Base-by-base conservation (phyloP, 2,329 filamentous ascomycete species). In the Pseudogymnoascus sp. region DNA sequence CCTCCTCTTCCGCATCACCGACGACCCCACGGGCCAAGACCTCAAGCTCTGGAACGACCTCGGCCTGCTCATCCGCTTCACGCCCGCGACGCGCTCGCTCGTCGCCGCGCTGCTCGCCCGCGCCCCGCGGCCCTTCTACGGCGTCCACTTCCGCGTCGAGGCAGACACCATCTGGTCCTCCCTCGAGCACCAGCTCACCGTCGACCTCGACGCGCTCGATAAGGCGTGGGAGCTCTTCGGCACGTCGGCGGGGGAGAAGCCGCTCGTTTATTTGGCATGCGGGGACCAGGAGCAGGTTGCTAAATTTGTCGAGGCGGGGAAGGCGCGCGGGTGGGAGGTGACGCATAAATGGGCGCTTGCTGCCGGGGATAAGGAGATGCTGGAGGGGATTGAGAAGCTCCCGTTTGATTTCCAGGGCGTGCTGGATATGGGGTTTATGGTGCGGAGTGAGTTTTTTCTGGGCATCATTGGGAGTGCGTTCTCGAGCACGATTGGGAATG, bases 131-230 rank as follows among this genome's bases (percentile, higher is more conserved):
- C 69, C 71, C 14, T 75, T 69, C 64, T 73, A 73, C 26, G 73
- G 73, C 44, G 72, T 76, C 1, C 74, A 76, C 68, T 76, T 74
- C 68, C 69, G 74, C 59, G 72, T 70, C 44, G 74, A 76, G 61
- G 71, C 70, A 8, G 74, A 76, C 66, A 75, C 69, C 61, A 75
- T 76, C 61, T 76, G 74, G 74, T 71, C 68, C n/a, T 67, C 71
- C 0, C 66, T 72, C 50, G 74, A 76, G 24, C 65, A 72, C 63
- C 74, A 76, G 66, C 70, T 75, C 10, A 60, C 60, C 3, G 67
- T 70, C 33, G 72, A 75, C 65, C 71, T 76, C 0, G 74, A 75
- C 63, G 71, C 69, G 6, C 69, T 76, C 13, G 74, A 76, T 62
- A 61, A 64, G 14, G 70, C 72, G 7, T 76, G 73, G 74, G 61